A percentile compares a stretch with the other conserved stretches of the same genome.
phyloP scores from a whole-genome alignment of 1,284 basidiomycete species.

The Apiotrichum laibachii region DNA sequence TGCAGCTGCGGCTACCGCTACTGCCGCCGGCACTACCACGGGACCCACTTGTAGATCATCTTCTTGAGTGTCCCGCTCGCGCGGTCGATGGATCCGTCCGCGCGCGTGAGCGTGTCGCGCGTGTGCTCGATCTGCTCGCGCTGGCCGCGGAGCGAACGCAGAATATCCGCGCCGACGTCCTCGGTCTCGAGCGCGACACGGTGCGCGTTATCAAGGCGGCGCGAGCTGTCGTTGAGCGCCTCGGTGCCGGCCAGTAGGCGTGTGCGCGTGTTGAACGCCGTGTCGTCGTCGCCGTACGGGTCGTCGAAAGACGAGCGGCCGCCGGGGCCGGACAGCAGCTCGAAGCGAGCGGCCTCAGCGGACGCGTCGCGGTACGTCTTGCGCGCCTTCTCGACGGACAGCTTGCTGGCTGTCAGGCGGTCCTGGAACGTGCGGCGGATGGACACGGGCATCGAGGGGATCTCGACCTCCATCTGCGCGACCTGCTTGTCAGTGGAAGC shows the following conservation, averaged over 20 bases:
- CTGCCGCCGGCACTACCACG: background rate
- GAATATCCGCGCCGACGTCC: constrained; percentile 87
- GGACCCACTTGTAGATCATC: constrained; percentile 59
- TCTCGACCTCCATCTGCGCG: constrained; percentile 99
- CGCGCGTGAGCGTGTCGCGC: constrained; percentile 63
- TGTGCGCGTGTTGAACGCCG: constrained; percentile 57
- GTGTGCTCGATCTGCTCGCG: constrained; percentile 94
- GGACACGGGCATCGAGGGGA: constrained; percentile 89
- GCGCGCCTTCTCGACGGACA: constrained; percentile 71
- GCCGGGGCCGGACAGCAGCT: constrained; percentile 56
- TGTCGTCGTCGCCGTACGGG: constrained; percentile 59
- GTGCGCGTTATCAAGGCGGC: constrained; percentile 83
- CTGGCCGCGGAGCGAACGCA: constrained; percentile 80
- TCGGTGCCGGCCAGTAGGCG: constrained; percentile 72
- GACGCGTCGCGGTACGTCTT: constrained; percentile 60
- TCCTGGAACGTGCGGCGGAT: constrained; percentile 70
- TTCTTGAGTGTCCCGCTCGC: constrained; percentile 60
- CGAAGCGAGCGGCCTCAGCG: constrained; percentile 50
- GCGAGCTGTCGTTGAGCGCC: constrained; percentile 71
- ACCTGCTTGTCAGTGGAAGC: constrained; percentile 57
- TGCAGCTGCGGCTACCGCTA: background rate
- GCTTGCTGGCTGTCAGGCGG: constrained; percentile 69
- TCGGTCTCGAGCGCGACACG: constrained; percentile 94
- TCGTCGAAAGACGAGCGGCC: constrained; percentile 61
- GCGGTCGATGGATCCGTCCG: constrained; percentile 59